These are phyloP conservation scores for Nicotiana obtusifolia DNA, from an alignment of 257 asterid species.

Conservation along the genomic window DNA sequence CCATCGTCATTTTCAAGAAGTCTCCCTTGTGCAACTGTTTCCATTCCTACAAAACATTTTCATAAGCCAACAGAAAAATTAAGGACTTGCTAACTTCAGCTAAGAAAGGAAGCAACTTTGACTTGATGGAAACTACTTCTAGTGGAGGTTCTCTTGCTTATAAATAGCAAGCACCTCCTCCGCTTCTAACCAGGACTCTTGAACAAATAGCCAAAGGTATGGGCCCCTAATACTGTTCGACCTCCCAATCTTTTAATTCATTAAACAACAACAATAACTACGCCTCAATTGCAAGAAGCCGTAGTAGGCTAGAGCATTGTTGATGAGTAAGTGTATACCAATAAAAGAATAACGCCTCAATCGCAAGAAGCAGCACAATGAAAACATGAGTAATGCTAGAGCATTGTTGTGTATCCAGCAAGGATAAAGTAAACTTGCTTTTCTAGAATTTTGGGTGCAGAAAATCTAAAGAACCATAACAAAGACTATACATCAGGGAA, in stretches of 20 bases:
- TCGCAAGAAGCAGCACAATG: not conserved
- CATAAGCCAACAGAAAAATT: not conserved
- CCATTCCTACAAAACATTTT: constrained; percentile 47
- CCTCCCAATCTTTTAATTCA: not conserved
- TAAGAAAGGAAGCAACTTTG: not conserved
- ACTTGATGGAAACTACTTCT: not conserved
- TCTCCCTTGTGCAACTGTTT: constrained; percentile 47
- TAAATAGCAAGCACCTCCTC: too few species aligned
- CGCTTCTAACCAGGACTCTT: too few species aligned
- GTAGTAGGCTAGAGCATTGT: not conserved
- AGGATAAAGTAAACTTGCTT: not conserved
- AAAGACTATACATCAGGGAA: not conserved
- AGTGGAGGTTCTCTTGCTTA: not conserved
- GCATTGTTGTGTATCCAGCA: not conserved
- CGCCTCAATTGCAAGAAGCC: not conserved
- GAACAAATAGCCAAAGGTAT: too few species aligned
- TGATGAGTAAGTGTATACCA: too few species aligned
- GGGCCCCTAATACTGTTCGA: not conserved
- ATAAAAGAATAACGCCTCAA: too few species aligned
- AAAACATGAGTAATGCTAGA: not conserved
- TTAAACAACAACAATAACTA: not conserved
- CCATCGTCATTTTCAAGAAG: constrained; percentile 54
- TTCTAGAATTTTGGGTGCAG: not conserved
- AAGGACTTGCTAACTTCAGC: not conserved
- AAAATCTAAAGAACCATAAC: not conserved